Base-by-base conservation (phyloP, 2,329 filamentous ascomycete genomes). In the Penicillium vulpinum region DNA sequence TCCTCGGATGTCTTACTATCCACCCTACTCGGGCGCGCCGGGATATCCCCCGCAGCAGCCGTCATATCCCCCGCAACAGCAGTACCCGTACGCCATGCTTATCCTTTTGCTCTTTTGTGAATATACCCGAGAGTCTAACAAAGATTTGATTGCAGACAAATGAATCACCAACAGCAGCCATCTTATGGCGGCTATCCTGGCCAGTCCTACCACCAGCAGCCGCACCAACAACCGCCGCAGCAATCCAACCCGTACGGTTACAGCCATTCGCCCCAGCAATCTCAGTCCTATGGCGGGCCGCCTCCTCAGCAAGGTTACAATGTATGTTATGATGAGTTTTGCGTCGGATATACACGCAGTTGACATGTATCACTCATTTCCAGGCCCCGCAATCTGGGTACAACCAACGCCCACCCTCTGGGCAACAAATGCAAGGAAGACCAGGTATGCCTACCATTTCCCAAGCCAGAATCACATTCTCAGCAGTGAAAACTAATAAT, bases 1-100 rank as follows among this genome's bases (percentile, higher is more conserved):
- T 40, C 38, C 46, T 36, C 46, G 64, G 55, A 88, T 88, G 86
- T 87, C 86, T 63, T 85, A 84, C 68, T 88, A 86, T 71, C 84
- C 83, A 62, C 80, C 81, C 46, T 85, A 86, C 68, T 76, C 79
- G 70, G 81, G 81, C 53, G 78, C 82, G 62, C 78, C 80, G 68
- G 81, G 81, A 61, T 83, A 83, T 66, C 80, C 81, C 80, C 84
- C 80, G 63, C 77, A 68, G 52, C 74, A 71, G 62, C 69, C 73
- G 58, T 67, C 69, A 56, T 77, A 77, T 59, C 72, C 71, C 50
- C 70, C 74, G 54, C 74, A 68, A 58, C 71, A 75, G 54, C 72
- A 69, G 51, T 76, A 78, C 51, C 73, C 72, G 71, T 77, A 70
- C 68, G 74, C 66, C 59, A n/a, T 53, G 57, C 51, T 54, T 61